phyloP scores from a whole-genome alignment of 2,329 filamentous ascomycete genomes.

The Decorospora gaudefroyi region DNA sequence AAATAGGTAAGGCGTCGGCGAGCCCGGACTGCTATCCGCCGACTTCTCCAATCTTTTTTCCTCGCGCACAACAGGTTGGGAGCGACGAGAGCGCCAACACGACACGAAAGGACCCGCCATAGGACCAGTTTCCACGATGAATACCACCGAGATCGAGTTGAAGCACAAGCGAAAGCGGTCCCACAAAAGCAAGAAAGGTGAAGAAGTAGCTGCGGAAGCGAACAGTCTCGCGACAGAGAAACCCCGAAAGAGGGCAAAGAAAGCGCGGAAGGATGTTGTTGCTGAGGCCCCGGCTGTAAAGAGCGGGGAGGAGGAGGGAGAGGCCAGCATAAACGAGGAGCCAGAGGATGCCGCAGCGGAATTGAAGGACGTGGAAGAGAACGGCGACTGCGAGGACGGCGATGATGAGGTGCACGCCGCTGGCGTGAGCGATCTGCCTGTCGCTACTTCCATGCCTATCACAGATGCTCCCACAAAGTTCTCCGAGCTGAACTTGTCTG shows the following conservation, averaged over 20 bases:
- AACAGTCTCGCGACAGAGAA: conserved; percentile 20
- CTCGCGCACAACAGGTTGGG: no score
- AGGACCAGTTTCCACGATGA: conserved; percentile 36
- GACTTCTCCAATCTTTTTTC: no score
- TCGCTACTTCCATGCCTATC: conserved; percentile 61
- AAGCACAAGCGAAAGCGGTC: conserved; percentile 56
- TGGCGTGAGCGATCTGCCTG: conserved; percentile 63
- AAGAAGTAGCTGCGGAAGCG: conserved; percentile 28
- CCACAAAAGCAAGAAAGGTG: conserved; percentile 47
- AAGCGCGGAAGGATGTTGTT: conserved; percentile 40
- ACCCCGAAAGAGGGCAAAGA: conserved; percentile 45
- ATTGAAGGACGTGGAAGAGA: conserved; percentile 31
- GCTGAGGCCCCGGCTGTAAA: conserved; percentile 36
- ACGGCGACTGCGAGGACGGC: conserved; percentile 35
- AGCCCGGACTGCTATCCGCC: no score
- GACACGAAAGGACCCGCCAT: conserved; percentile 12
- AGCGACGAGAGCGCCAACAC: conserved; percentile 24
- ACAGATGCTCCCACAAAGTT: conserved; percentile 72
- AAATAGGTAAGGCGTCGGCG: no score
- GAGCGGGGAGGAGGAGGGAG: conserved; percentile 41
- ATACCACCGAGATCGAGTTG: conserved; percentile 46
- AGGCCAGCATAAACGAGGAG: conserved; percentile 43
- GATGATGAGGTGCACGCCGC: conserved; percentile 32
- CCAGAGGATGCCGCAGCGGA: conserved; percentile 40
- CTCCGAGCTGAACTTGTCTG: conserved; percentile 79